Base-by-base conservation (phyloP, 306 rosid genomes). In the Vigna hirtella region DNA sequence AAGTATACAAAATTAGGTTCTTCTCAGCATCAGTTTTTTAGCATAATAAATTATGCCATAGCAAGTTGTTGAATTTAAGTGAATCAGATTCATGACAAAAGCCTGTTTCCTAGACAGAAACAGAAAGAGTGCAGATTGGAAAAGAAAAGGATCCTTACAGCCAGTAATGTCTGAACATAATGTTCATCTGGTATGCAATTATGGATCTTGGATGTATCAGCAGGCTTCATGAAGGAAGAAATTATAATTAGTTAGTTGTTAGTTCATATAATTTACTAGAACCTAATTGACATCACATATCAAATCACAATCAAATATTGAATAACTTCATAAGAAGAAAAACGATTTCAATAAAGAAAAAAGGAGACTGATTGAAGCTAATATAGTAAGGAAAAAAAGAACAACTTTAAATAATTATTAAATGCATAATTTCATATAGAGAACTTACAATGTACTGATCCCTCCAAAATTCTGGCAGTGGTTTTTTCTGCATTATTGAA, bases 131-230 rank as follows among this genome's bases (percentile, higher is more conserved):
- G 62, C 2, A 43, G 15, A 73, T 28, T 18, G 30, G 43, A 18
- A 57, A 48, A 51, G 58, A 11, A 74, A 58, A 67, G 34, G 68
- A 71, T 81, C 77, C 97, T 85, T 90, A 95, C 99, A 34, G 99
- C 98, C 61, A 95, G 50, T 81, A 95, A 83, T 55, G 99, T 95
- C 86, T 86, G 99, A 72, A 96, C 96, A 76, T 89, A 96, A 88
- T 96, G 99, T 77, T 96, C 99, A 68, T 96, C 99, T 4, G 99
- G 97, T 82, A 96, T 96, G 79, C 99, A 96, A 81, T 96, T 96
- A 81, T 96, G 99, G 75, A 83, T 79, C 93, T 85, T 96, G 30
- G 94, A 91, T 12, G 83, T 80, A 84, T 96, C 99, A 62, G 87
- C 87, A 7, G 98, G 91, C 99, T 96, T 94, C 90, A 83, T 14